Base-by-base conservation (phyloP, 768 basidiomycete species). In the Gymnopilus dilepis region DNA sequence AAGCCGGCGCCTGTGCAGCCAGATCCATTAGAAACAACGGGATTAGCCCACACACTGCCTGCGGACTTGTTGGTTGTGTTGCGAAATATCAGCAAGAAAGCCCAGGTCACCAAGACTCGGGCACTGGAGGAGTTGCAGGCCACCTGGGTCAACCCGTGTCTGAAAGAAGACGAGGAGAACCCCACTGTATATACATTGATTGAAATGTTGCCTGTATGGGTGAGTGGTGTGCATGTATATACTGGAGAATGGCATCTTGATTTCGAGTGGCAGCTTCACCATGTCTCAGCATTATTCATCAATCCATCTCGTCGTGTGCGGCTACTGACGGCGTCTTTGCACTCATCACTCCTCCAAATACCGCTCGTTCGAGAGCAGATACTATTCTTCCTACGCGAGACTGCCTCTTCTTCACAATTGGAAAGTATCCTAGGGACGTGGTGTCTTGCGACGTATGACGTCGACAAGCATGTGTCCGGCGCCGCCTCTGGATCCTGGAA, bases 201-300 rank as follows among this genome's bases (percentile, higher is more conserved):
- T 22, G 80, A 87, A 58, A 90, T 89, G 80, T 67, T 96, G 31
- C 94, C 94, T 3, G 94, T 97, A 58, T 99, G 96, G 96, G 95
- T 97, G 72, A 68, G 93, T 82, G 11, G 34, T 41, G 40, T n/a
- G 34, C 38, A 52, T 26, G 51, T 47, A 55, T 52, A 24, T 43
- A 37, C 33, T 38, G 28, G 41, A 55, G 47, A 12, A 28, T 22
- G 51, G 56, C 40, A 41, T 47, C 21, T 47, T 59, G 52, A 56
- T 30, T 30, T 62, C 19, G 58, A 34, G 51, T 28, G n/a, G 33
- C 62, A 97, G 95, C 77, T 94, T 33, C 92, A 97, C 73, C 94
- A 97, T 74, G 76, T 91, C n/a, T 88, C 95, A 0, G 80, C 89
- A 0, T 81, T 97, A 15, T 86, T 94, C 55, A 78, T 92, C 31